These are phyloP conservation scores for Ganoderma lucidum DNA, from an alignment of 1,284 basidiomycete genomes.

Conservation along the genomic window DNA sequence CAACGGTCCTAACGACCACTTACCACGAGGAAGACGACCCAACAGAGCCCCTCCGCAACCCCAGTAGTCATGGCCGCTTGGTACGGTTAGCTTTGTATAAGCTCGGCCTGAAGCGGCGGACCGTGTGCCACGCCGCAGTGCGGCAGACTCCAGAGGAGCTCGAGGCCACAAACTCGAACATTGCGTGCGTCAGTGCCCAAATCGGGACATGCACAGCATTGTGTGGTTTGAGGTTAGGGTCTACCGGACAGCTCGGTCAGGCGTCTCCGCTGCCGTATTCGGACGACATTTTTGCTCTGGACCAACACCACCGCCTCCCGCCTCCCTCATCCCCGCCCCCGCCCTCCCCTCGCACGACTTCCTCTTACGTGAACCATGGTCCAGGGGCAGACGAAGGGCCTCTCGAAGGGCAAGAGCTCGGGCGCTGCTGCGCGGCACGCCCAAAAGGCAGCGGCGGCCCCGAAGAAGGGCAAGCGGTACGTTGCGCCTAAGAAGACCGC, in stretches of 20 bases:
- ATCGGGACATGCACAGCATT: slow-evolving; percentile 26
- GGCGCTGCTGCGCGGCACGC: slow-evolving; percentile 57
- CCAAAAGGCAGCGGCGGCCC: slow-evolving; percentile 65
- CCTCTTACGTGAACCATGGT: slow-evolving; percentile 44
- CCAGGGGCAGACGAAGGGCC: slow-evolving; percentile 75
- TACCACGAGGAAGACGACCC: not conserved
- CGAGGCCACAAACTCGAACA: not conserved
- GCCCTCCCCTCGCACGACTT: slow-evolving; percentile 1
- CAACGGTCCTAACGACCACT: not conserved
- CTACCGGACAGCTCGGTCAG: slow-evolving; percentile 11
- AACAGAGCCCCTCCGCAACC: not conserved
- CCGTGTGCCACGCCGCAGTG: not conserved
- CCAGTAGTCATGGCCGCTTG: not conserved
- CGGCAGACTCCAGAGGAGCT: not conserved
- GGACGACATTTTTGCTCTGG: slow-evolving; percentile 19
- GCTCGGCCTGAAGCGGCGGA: not conserved
- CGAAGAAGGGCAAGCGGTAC: slow-evolving; percentile 77
- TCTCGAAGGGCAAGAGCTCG: slow-evolving; percentile 57
- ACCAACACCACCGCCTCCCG: slow-evolving; percentile 14
- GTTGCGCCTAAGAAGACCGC: slow-evolving; percentile 78
- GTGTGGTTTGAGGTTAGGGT: slow-evolving; percentile 25
- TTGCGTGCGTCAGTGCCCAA: not conserved
- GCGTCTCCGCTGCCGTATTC: slow-evolving; percentile 4
- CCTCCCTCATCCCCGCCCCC: not conserved
- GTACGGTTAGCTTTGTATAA: not conserved